Base-by-base conservation (phyloP, 495 filamentous ascomycete genomes). In the Penicillium canariense region DNA sequence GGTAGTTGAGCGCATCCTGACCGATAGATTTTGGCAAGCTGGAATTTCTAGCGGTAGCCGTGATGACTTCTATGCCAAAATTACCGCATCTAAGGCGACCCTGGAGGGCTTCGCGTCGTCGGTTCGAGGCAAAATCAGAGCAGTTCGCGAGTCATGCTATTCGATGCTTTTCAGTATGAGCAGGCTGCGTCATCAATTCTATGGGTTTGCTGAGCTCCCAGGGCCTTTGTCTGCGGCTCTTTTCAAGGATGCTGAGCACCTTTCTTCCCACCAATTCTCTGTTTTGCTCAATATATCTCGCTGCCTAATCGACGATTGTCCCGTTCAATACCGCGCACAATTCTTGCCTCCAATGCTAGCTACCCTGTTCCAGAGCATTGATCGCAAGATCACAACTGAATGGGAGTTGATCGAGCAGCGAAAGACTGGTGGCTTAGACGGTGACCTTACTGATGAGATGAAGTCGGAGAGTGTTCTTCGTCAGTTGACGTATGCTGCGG, bases 21-120 rank as follows among this genome's bases (percentile, higher is more conserved):
- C 91, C 1, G 94, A 99, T 72, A 87, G 94, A 22, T 97, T 99
- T 65, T 99, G 94, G 94, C 94, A 99, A 80, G 88, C 93, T 14
- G 94, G 94, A 14, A 99, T 99, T 35, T 97, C 94, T 0, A 88
- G 81, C 57, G 94, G 96, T 23, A 97, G 88, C 59, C 87, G 91
- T 60, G 94, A 97, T 48, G 91, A 96, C 30, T 99, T 99, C 65
- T 97, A 96, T 69, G 89, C 94, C 36, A 82, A 87, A 36, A 91
- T 99, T 27, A 85, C 87, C 9, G 85, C 87, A 22, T 97, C 96
- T 31, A 94, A 90, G 71, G 79, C 81, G 40, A 96, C 91, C 0
- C 79, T 96, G 34, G 94, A 99, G 71, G 94, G 94, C 0, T 87
- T 97, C 48, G 95, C 92, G 7, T 97, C 95, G 1, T 89, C 90